Base-by-base conservation (phyloP, 345 rosid species). In the Noccaea bulbosa region DNA sequence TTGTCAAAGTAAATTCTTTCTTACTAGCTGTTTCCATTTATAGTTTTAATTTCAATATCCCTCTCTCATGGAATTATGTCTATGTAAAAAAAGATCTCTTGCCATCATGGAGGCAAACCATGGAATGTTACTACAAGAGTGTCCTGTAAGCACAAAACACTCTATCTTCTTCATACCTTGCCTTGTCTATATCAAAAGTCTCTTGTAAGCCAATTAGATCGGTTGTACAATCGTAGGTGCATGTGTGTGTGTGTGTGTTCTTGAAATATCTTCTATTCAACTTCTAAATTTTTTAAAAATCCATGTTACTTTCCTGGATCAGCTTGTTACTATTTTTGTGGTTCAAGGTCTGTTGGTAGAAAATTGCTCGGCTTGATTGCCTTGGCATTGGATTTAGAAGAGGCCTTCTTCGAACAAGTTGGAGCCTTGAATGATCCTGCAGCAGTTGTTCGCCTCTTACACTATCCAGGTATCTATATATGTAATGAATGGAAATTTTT, bases 301-400 rank as follows among this genome's bases (percentile, higher is more conserved):
- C 8, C 60, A 4, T 34, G n/a, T 35, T 9, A 43, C 2, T 16
- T 20, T 35, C 47, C 11, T 43, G 17, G 34, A 63, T 55, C 9
- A 39, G 7, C 22, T 38, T 57, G 16, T 17, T 63, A 4, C 20
- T 51, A 66, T 39, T 50, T 58, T 77, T 79, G 48, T 79, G 62
- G 65, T 48, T 20, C 65, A 72, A 89, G 97, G 77, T 81, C 83
- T 57, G 82, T 78, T 16, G 97, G 87, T 65, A 79, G 48, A 62
- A 79, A 73, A 66, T 38, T 87, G 62, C 65, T 85, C 41, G 72
- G 82, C 44, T 81, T 91, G 79, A 70, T 87, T 74, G 97, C 96
- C 11, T n/a, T 89, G 82, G 91, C 96, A 51, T 69, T 94, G 78
- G 80, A 84, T 62, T 79, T 91, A 81, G 91, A 88, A 61, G 86